Base-by-base conservation (phyloP, 1,139 yeast genomes). In the Saccharomyces hybrid region DNA sequence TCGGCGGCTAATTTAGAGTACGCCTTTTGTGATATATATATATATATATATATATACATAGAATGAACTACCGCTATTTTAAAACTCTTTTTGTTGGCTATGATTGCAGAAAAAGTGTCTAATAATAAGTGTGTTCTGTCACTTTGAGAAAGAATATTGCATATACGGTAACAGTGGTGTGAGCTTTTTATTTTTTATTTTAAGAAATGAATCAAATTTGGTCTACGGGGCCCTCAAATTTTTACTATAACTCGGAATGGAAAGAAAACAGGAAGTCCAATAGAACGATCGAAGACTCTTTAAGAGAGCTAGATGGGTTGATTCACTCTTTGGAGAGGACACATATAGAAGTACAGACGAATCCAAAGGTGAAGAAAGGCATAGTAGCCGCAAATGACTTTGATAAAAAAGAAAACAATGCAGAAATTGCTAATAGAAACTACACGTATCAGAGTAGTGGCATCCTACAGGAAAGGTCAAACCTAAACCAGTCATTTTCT, bases 201-300 rank as follows among this genome's bases (percentile, higher is more conserved):
- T 20, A 20, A 38, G 25, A 38, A 38, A 38, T 38, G 44, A 38
- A 38, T 38, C 44, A 38, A 38, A 38, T 38, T 16, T 38, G 44
- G 44, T 38, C 44, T 38, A 38, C 44, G 23, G 44, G 44, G 4
- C 44, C 44, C 44, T 38, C 44, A 38, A 38, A 20, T 38, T 38
- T 38, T 38, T 38, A 38, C 25, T 8, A 9, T 38, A 38, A 38
- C 3, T 38, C 25, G 9, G 44, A 38, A 38, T 38, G 44, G 44
- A 38, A 16, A 38, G 44, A 38, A 38, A 38, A 38, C 11, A 38
- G 11, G n/a, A 38, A 13, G 13, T 9, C 13, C 5, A 16, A 38
- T 3, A 38, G 44, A 16, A 57, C 62, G 9, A 59, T 62, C 32
- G 63, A 60, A 46, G 60, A 58, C 50, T 60, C 64, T 13, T 52